Evolutionary conservation across 23 red algal genomes (phyloP).

Genomic region (Pyropia yezoensis): DNA sequence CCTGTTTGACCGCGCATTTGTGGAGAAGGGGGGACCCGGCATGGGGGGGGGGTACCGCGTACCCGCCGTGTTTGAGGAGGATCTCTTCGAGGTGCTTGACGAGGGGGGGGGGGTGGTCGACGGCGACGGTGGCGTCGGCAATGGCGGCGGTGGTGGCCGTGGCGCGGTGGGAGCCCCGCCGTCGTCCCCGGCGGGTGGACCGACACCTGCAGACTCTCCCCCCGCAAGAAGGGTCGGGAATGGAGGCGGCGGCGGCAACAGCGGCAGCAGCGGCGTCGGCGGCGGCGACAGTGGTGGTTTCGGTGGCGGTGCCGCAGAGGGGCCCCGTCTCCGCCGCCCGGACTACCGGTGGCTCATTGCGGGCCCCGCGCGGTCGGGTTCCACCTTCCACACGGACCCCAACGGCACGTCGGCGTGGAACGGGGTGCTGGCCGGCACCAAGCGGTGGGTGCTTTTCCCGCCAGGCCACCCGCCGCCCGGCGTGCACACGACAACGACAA

Average conservation of each 20-base stretch:
- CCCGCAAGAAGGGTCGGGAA: too few species aligned
- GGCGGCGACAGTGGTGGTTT: too few species aligned
- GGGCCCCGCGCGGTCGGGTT: slow-evolving; percentile 32
- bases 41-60: slow-evolving; percentile 10
- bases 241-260: too few species aligned
- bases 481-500: neutral
- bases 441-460: slow-evolving; percentile 61
- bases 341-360: slow-evolving; percentile 56
- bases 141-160: neutral
- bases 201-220: too few species aligned
- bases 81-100: slow-evolving; percentile 21
- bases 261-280: too few species aligned
- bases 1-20: slow-evolving; percentile 26
- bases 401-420: slow-evolving; percentile 69
- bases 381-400: slow-evolving; percentile 55
- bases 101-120: neutral
- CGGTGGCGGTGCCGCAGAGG: too few species aligned
- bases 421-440: slow-evolving; percentile 28
- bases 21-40: slow-evolving; percentile 8
- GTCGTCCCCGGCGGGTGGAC: too few species aligned
- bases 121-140: too few species aligned
- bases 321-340: slow-evolving; percentile 2
- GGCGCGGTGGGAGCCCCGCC: neutral
- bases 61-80: slow-evolving; percentile 24
- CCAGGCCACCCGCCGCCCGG: slow-evolving; percentile 36